Percentiles rank a stretch among this genome's conserved stretches.
Conservation (phyloP, 441 rosid genomes). For the Brassica balearica region DNA sequence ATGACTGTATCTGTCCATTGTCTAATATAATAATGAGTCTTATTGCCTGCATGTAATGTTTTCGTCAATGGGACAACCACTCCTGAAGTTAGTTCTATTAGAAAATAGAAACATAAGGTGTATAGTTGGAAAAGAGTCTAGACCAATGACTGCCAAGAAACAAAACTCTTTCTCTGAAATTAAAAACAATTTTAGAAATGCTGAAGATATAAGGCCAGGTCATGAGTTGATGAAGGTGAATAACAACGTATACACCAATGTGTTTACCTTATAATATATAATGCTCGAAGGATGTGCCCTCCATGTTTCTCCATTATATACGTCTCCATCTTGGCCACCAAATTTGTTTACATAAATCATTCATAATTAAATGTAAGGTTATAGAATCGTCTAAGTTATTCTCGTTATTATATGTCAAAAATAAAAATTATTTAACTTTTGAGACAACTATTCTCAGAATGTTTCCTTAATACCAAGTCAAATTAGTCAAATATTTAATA, state of each 20-base stretch:
- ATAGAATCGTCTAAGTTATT: not conserved
- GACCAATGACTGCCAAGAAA: too few relatives aligned
- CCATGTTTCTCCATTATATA: slow-evolving; percentile 22
- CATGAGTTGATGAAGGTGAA: too few relatives aligned
- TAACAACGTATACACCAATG: not conserved
- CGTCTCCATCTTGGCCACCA: not conserved
- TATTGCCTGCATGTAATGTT: too few relatives aligned
- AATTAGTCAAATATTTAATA: slow-evolving; percentile 6
- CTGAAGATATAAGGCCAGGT: too few relatives aligned
- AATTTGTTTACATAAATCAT: not conserved
- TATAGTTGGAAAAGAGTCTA: too few relatives aligned
- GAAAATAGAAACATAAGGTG: too few relatives aligned
- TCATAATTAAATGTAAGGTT: not conserved
- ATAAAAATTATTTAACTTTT: not conserved
- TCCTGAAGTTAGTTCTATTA: too few relatives aligned
- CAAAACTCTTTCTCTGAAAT: too few relatives aligned
- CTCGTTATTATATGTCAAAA: not conserved
- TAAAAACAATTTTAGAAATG: too few relatives aligned
- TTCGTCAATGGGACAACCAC: too few relatives aligned
- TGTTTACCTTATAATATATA: slow-evolving; percentile 18
- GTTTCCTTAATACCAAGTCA: slow-evolving; percentile 24
- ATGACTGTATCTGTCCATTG: too few relatives aligned
- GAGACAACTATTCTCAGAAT: slow-evolving; percentile 21
- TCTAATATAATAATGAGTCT: too few relatives aligned
- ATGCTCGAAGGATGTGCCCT: slow-evolving; percentile 25